Evolutionary conservation across 2,329 filamentous ascomycete genomes (phyloP).

Genomic region (Zymoseptoria passerinii): DNA sequence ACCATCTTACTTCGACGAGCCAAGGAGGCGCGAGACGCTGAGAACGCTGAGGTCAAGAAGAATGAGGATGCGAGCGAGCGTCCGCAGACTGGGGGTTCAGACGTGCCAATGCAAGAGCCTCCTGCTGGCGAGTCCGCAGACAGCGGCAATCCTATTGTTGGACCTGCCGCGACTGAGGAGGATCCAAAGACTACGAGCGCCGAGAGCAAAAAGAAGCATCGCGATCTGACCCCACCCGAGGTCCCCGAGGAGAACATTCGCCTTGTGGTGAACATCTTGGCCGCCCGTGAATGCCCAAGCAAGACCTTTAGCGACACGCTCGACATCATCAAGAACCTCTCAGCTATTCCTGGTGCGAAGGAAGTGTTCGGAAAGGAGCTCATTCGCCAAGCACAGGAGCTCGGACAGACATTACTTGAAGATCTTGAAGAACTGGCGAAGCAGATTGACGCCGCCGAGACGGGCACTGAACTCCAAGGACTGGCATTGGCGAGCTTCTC

Average conservation of each 20-base stretch:
- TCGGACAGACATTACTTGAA: conserved; percentile 75
- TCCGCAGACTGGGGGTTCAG: conserved; percentile 15
- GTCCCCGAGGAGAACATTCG: conserved; percentile 84
- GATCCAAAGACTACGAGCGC: conserved; percentile 2
- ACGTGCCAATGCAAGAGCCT: conserved; percentile 23
- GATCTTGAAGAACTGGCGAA: conserved; percentile 79
- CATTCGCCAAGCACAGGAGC: conserved; percentile 71
- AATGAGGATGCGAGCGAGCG: conserved; percentile 21
- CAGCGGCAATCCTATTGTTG: neutral
- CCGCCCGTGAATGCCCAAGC: conserved; percentile 89
- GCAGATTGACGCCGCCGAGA: conserved; percentile 77
- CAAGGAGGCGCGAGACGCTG: conserved; percentile 53
- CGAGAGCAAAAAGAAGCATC: conserved; percentile 50
- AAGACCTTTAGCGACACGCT: conserved; percentile 98
- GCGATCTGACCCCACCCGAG: conserved; percentile 65
- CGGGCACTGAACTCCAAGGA: conserved; percentile 90
- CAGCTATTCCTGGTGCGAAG: conserved; percentile 82
- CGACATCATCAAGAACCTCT: conserved; percentile 97
- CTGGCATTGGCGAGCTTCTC: conserved; percentile 93
- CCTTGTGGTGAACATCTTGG: conserved; percentile 92
- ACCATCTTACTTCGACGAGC: conserved; percentile 74
- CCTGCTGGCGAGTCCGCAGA: conserved; percentile 1
- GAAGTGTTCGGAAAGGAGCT: conserved; percentile 88
- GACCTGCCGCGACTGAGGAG: conserved; percentile 3
- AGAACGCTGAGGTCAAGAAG: conserved; percentile 35